Evolutionary conservation across 2,329 filamentous ascomycete genomes (phyloP).

Genomic region (Podosphaera leucotricha): DNA sequence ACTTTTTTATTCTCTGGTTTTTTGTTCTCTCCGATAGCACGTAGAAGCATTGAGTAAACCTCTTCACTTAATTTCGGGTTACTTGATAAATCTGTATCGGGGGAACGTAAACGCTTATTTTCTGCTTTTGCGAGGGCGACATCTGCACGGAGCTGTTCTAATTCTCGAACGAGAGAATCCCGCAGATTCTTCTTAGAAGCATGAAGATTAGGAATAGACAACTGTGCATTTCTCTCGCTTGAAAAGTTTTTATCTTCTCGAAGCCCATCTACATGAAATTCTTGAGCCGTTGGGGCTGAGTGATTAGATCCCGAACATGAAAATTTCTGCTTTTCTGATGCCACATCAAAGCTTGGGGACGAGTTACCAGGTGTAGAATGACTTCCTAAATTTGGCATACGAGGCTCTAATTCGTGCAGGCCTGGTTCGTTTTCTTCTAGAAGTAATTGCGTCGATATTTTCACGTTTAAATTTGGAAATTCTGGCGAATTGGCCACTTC

Average conservation of each 20-base stretch:
- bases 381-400: background rate
- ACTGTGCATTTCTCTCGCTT: background rate
- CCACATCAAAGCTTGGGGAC: background rate
- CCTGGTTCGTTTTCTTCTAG: background rate
- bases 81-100: constrained; percentile 13
- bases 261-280: too few relatives aligned
- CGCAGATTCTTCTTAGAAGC: constrained; percentile 26
- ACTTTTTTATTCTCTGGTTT: constrained; percentile 4
- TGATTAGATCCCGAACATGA: background rate
- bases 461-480: background rate
- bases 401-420: background rate
- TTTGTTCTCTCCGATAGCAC: constrained; percentile 8
- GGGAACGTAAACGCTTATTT: constrained; percentile 25
- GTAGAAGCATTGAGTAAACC: constrained; percentile 9
- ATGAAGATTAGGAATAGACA: constrained; percentile 9
- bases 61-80: constrained; percentile 21
- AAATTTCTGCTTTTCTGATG: background rate
- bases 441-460: background rate
- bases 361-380: background rate
- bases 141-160: constrained; percentile 33
- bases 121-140: constrained; percentile 31
- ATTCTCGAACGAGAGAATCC: constrained; percentile 29
- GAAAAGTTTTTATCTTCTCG: background rate
- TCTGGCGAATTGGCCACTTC: background rate
- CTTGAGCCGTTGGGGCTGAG: background rate